Conservation (phyloP, 2,329 filamentous ascomycete genomes). For the Penicillium frequentans region DNA sequence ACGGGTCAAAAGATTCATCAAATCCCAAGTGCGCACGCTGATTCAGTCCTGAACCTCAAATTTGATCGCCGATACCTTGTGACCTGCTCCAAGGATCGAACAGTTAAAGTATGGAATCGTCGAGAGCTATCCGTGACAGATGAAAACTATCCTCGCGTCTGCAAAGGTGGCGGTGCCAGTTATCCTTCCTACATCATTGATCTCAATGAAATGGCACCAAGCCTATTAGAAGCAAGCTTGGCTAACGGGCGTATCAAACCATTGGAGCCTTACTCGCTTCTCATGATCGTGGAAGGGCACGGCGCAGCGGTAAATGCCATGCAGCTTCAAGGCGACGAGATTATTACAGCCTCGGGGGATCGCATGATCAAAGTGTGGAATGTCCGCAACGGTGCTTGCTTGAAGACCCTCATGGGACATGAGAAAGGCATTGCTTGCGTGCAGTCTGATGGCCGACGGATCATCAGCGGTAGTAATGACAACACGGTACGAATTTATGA, state of each 20-base stretch:
- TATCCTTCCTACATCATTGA: slow-evolving; percentile 59
- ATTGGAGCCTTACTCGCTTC: slow-evolving; percentile 68
- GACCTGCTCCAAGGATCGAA: slow-evolving; percentile 96
- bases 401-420: slow-evolving; percentile 79
- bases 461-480: slow-evolving; percentile 95
- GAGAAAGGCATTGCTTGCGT: slow-evolving; percentile 96
- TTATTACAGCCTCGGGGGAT: slow-evolving; percentile 94
- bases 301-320: slow-evolving; percentile 94
- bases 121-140: slow-evolving; percentile 57
- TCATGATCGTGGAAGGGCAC: slow-evolving; percentile 81
- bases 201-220: slow-evolving; percentile 43
- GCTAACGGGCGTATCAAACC: slow-evolving; percentile 42
- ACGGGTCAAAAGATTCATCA: slow-evolving; percentile 80
- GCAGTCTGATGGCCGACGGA: slow-evolving; percentile 89
- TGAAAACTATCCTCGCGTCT: slow-evolving; percentile 46
- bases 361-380: slow-evolving; percentile 94
- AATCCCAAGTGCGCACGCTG: slow-evolving; percentile 73
- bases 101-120: slow-evolving; percentile 95
- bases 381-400: slow-evolving; percentile 74
- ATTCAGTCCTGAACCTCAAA: slow-evolving; percentile 89
- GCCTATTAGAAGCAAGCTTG: slow-evolving; percentile 43
- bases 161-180: slow-evolving; percentile 42
- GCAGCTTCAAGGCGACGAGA: slow-evolving; percentile 78
- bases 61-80: slow-evolving; percentile 91
- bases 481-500: slow-evolving; percentile 96